Evolutionary conservation across 306 rosid genomes (phyloP).

Genomic region (Benincasa hispida): DNA sequence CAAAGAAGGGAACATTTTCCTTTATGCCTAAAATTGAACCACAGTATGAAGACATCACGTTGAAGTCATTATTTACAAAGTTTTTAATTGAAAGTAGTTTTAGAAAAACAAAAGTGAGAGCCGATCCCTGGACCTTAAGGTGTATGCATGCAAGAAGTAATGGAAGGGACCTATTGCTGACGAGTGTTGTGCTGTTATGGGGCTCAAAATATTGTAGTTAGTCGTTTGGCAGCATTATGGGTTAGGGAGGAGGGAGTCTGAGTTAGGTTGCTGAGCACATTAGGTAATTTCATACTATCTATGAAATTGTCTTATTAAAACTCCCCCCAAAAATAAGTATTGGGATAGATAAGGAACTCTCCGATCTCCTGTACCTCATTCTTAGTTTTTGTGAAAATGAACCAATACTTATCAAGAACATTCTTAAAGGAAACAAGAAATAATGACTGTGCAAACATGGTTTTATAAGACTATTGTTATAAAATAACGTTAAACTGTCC

Average conservation of each 20-base stretch:
- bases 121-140: background rate
- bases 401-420: background rate
- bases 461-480: background rate
- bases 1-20: background rate
- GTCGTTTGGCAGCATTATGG: background rate
- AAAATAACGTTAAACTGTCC: background rate
- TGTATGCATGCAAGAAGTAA: background rate
- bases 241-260: background rate
- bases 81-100: background rate
- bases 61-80: background rate
- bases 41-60: background rate
- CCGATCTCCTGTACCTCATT: background rate
- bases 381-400: background rate
- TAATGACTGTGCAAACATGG: background rate
- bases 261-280: background rate
- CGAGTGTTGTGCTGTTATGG: background rate
- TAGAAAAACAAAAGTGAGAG: background rate
- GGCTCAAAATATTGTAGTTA: background rate
- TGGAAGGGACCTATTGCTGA: background rate
- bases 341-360: background rate
- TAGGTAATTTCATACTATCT: background rate
- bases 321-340: too few relatives aligned
- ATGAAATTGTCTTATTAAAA: too few relatives aligned
- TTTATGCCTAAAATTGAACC: background rate
- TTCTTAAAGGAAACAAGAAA: background rate